Conservation (phyloP, 257 asterid species). For the Asclepias syriaca region DNA sequence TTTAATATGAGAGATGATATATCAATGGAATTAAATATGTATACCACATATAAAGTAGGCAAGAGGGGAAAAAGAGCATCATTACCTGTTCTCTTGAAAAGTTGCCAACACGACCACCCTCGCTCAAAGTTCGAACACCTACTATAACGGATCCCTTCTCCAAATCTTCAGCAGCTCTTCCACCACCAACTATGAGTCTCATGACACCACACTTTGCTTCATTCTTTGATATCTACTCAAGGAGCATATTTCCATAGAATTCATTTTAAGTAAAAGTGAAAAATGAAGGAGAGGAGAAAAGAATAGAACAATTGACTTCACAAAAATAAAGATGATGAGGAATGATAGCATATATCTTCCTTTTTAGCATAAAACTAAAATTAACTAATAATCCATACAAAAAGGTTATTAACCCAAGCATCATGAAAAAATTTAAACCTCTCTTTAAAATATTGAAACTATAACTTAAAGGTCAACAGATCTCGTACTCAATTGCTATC, state of each 20-base stretch:
- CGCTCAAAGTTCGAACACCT: conserved; percentile 97
- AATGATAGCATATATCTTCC: neutral
- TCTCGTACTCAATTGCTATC: neutral
- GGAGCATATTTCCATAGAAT: conserved; percentile 1
- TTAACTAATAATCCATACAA: neutral
- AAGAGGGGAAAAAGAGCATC: conserved; percentile 7
- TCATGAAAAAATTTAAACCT: neutral
- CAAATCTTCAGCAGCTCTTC: conserved; percentile 87
- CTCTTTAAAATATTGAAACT: neutral
- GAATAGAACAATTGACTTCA: neutral
- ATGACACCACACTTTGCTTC: conserved; percentile 98
- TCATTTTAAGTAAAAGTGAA: neutral
- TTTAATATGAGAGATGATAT: neutral
- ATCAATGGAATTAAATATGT: conserved; percentile 2
- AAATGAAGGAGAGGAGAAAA: neutral
- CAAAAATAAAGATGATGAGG: neutral
- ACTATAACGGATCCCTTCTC: conserved; percentile 93
- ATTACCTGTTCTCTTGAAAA: conserved; percentile 96
- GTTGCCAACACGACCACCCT: conserved; percentile 97
- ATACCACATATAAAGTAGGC: conserved; percentile 6
- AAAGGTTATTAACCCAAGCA: neutral
- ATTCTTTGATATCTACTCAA: conserved; percentile 59
- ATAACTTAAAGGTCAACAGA: neutral
- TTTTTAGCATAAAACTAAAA: neutral
- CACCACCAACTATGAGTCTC: conserved; percentile 99